A percentile compares a stretch with the other conserved stretches of the same genome.
Evolutionary conservation across 1,284 basidiomycete species (phyloP).

Genomic region (Violaceomyces palustris): DNA sequence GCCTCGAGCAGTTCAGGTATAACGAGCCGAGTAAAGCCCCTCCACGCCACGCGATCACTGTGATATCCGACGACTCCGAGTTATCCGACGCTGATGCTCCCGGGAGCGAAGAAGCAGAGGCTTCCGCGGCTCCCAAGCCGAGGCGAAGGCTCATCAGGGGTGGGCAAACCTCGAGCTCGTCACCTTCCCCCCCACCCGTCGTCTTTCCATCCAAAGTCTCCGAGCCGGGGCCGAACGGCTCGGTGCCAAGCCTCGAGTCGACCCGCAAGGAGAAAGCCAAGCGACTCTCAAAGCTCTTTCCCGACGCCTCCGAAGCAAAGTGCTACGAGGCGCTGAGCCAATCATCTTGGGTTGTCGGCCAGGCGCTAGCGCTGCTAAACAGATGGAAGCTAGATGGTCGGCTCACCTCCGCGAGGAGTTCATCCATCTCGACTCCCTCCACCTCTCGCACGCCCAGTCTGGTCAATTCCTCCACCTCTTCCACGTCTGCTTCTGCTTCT

Average conservation of each 20-base stretch:
- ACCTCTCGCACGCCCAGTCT: too few species aligned
- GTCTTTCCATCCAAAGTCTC: slow-evolving; percentile 1
- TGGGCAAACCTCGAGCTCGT: too few species aligned
- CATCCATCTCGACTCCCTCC: not conserved
- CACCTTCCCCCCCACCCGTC: too few species aligned
- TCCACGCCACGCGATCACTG: slow-evolving; percentile 16
- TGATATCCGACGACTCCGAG: slow-evolving; percentile 21
- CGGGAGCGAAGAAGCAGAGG: not conserved
- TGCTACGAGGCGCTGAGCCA: slow-evolving; percentile 13
- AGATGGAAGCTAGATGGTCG: slow-evolving; percentile 10
- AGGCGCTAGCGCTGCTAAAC: slow-evolving; percentile 7
- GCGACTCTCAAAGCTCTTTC: slow-evolving; percentile 7
- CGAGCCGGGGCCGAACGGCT: not conserved
- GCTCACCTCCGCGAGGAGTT: slow-evolving; percentile 2
- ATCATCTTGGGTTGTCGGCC: slow-evolving; percentile 8
- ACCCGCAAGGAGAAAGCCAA: slow-evolving; percentile 10
- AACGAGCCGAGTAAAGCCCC: slow-evolving; percentile 4
- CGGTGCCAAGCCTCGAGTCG: not conserved
- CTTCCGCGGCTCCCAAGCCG: slow-evolving; percentile 7
- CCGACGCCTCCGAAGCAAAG: slow-evolving; percentile 7
- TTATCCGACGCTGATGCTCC: slow-evolving; percentile 2
- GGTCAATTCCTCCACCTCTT: slow-evolving; percentile 14
- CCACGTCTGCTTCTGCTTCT: not conserved
- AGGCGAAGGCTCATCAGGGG: slow-evolving; percentile 23
- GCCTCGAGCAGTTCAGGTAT: slow-evolving; percentile 24